Conservation (phyloP, 2,329 filamentous ascomycete genomes). For the Tolypocladium guangdongense region DNA sequence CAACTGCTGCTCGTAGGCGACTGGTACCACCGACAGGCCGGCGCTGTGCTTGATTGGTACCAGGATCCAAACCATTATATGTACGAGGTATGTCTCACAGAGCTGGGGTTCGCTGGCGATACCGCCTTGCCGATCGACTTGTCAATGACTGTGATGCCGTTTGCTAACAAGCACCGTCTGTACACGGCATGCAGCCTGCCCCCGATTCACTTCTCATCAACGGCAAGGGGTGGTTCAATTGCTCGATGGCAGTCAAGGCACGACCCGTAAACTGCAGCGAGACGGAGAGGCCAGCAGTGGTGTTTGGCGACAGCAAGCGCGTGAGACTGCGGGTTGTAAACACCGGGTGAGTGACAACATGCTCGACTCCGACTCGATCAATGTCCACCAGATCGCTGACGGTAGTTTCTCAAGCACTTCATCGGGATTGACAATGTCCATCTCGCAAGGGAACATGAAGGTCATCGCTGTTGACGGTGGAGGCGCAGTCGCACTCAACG, state of each 20-base stretch:
- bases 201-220: constrained; percentile 30
- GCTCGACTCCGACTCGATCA: too few relatives aligned
- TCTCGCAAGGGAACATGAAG: constrained; percentile 4
- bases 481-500: constrained; percentile 1
- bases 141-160: constrained; percentile 3
- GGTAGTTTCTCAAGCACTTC: not conserved
- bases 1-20: constrained; percentile 26
- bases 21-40: constrained; percentile 25
- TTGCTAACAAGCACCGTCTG: constrained; percentile 20
- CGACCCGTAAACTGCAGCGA: constrained; percentile 6
- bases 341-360: constrained; percentile 5
- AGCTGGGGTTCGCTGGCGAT: not conserved
- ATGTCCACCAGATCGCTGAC: not conserved
- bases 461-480: constrained; percentile 11
- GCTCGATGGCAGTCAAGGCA: constrained; percentile 9
- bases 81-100: constrained; percentile 5
- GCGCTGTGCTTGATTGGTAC: constrained; percentile 13
- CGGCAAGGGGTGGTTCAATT: constrained; percentile 15
- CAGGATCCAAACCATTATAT: constrained; percentile 12
- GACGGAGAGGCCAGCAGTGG: constrained; percentile 3
- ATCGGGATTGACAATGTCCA: constrained; percentile 2
- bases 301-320: constrained; percentile 2
- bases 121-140: not conserved
- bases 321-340: constrained; percentile 9
- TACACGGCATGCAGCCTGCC: constrained; percentile 13